Conservation (phyloP, 768 basidiomycete genomes). For the Boletus subparvulus region DNA sequence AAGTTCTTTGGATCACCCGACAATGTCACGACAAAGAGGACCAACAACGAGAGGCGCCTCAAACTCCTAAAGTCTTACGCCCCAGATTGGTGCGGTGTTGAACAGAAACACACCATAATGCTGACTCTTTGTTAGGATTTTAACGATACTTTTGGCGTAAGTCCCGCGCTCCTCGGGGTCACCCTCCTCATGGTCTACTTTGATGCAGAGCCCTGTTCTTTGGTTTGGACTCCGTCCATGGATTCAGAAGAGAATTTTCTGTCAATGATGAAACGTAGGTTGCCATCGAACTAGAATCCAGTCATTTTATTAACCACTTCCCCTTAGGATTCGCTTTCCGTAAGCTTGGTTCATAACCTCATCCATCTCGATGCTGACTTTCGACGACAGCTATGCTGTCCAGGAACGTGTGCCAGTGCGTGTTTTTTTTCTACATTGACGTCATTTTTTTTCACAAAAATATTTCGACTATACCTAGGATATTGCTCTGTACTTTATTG, state of each 20-base stretch:
- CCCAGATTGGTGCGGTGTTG: slow-evolving; percentile 67
- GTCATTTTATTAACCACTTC: slow-evolving; percentile 16
- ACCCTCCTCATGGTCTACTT: not conserved
- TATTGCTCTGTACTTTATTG: slow-evolving; percentile 51
- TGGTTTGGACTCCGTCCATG: slow-evolving; percentile 61
- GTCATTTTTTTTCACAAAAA: not conserved
- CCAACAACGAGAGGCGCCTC: slow-evolving; percentile 30
- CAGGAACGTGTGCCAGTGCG: slow-evolving; percentile 79
- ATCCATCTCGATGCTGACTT: slow-evolving; percentile 4
- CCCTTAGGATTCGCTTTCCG: slow-evolving; percentile 25
- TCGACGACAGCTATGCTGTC: slow-evolving; percentile 52
- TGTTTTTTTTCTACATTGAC: slow-evolving; percentile 2
- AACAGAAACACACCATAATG: not conserved
- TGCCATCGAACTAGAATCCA: not conserved
- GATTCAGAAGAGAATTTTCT: slow-evolving; percentile 78
- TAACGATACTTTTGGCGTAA: slow-evolving; percentile 68
- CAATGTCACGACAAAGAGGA: slow-evolving; percentile 16
- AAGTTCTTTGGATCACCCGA: slow-evolving; percentile 6
- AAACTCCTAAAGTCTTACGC: slow-evolving; percentile 62
- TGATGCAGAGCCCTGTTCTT: slow-evolving; percentile 56
- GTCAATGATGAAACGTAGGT: slow-evolving; percentile 69
- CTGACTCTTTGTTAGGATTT: slow-evolving; percentile 45
- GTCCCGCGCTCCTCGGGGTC: slow-evolving; percentile 17
- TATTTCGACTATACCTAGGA: slow-evolving; percentile 33
- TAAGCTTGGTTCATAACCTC: slow-evolving; percentile 6